Evolutionary conservation across 805 yeast genomes (phyloP).

Genomic region (Zygoascus flipseniorum): DNA sequence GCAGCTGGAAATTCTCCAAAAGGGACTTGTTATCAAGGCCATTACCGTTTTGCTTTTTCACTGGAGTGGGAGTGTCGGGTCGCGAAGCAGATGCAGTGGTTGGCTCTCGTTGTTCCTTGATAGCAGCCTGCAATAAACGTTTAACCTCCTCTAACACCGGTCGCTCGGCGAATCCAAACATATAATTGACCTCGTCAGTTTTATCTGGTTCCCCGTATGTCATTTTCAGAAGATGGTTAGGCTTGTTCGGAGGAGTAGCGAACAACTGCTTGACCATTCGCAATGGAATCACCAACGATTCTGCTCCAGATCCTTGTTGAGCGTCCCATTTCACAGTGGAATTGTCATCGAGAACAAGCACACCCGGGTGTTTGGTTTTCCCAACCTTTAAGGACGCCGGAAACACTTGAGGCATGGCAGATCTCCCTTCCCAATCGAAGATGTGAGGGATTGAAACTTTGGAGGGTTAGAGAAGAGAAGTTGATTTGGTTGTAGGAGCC

Average conservation of each 20-base stretch:
- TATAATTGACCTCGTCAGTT: conserved; percentile 1
- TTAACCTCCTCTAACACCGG: conserved; percentile 7
- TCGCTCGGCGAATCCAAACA: conserved; percentile 9
- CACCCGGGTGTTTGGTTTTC: neutral
- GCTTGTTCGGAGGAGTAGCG: conserved; percentile 28
- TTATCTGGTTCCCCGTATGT: conserved; percentile 22
- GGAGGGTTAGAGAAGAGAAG: too few species aligned
- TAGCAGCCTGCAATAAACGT: conserved; percentile 3
- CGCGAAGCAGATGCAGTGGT: neutral
- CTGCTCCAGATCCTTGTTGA: neutral
- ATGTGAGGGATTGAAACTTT: too few species aligned
- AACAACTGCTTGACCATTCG: conserved; percentile 1
- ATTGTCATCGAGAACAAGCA: neutral
- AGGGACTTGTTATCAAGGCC: conserved; percentile 46
- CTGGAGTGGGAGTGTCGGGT: neutral
- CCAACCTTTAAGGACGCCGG: neutral
- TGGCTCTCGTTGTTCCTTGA: conserved; percentile 6
- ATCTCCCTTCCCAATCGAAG: neutral
- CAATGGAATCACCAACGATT: neutral
- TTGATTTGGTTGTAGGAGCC: too few species aligned
- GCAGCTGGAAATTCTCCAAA: conserved; percentile 64
- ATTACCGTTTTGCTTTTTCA: neutral
- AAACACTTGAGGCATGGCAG: neutral
- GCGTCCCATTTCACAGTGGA: conserved; percentile 1
- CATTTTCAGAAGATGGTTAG: conserved; percentile 61